Evolutionary conservation across 1,284 basidiomycete genomes (phyloP).

Genomic region (Hemileia vastatrix): DNA sequence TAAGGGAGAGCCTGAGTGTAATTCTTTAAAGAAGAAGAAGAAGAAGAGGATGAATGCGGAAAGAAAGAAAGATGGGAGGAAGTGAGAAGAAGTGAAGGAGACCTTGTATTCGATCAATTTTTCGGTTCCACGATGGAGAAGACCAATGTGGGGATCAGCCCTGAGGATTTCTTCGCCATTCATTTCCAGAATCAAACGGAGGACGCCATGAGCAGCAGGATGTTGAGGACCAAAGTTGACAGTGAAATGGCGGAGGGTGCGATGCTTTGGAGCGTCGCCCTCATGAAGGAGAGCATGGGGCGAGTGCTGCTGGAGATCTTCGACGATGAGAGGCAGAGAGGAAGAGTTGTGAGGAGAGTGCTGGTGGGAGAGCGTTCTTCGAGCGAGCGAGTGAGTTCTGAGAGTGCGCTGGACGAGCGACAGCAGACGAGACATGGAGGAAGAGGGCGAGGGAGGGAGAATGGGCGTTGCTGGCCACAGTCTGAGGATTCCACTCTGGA

Average conservation of each 20-base stretch:
- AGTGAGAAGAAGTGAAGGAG: too few relatives aligned
- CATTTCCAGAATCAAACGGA: constrained; percentile 92
- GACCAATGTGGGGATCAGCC: constrained; percentile 61
- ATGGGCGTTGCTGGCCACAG: too few relatives aligned
- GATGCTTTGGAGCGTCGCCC: constrained; percentile 10
- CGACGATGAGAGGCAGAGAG: constrained; percentile 10
- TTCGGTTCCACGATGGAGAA: constrained; percentile 94
- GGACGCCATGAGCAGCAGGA: constrained; percentile 95
- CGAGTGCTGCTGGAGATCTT: constrained; percentile 12
- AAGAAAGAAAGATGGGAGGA: not conserved
- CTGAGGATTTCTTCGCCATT: constrained; percentile 67
- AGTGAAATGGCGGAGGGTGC: constrained; percentile 38
- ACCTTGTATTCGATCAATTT: constrained; percentile 96
- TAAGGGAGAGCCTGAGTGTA: constrained; percentile 98
- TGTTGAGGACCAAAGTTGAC: constrained; percentile 98
- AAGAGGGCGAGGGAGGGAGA: too few relatives aligned
- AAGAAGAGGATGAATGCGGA: not conserved
- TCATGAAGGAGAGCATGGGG: constrained; percentile 11
- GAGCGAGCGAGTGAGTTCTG: too few relatives aligned
- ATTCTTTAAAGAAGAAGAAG: constrained; percentile 48
- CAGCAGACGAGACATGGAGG: too few relatives aligned
- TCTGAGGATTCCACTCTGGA: too few relatives aligned
- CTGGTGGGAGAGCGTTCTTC: too few relatives aligned
- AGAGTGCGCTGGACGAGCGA: too few relatives aligned
- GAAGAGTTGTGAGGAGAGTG: too few relatives aligned